Percentiles rank a stretch among this genome's conserved stretches.
phyloP scores from a whole-genome alignment of 495 filamentous ascomycete genomes.

The Pyronema omphalodes region DNA sequence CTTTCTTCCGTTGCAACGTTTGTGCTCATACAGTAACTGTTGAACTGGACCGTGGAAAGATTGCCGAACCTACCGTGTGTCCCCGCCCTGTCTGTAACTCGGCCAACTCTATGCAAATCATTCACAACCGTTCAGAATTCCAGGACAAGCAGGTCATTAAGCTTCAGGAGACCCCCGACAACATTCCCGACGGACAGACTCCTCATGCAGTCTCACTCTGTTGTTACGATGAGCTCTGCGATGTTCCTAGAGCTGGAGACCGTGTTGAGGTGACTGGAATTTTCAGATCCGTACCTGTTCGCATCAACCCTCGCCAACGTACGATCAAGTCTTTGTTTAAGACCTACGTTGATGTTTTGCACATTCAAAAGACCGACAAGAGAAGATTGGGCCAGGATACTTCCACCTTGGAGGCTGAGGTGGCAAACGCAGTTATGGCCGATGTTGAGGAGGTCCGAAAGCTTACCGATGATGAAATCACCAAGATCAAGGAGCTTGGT shows the following conservation, averaged over 20 bases:
- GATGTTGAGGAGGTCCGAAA: constrained; percentile 67
- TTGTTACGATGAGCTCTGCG: constrained; percentile 90
- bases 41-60: constrained; percentile 85
- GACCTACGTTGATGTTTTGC: constrained; percentile 88
- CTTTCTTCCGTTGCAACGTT: constrained; percentile 85
- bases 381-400: constrained; percentile 81
- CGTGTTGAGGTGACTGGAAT: constrained; percentile 91
- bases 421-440: constrained; percentile 53
- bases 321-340: constrained; percentile 91
- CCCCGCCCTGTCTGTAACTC: constrained; percentile 67
- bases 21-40: constrained; percentile 84
- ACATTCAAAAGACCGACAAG: constrained; percentile 92
- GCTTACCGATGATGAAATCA: constrained; percentile 75
- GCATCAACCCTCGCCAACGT: constrained; percentile 84
- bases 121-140: constrained; percentile 90
- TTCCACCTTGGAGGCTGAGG: constrained; percentile 72
- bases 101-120: constrained; percentile 90
- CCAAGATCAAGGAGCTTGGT: constrained; percentile 68
- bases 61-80: constrained; percentile 82
- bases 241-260: constrained; percentile 95
- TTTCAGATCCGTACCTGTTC: constrained; percentile 83
- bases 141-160: constrained; percentile 98
- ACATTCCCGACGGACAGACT: constrained; percentile 82
- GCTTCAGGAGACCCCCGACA: constrained; percentile 92
- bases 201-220: constrained; percentile 97